phyloP scores from a whole-genome alignment of 2,329 filamentous ascomycete species.

The Pseudocercospora fijiensis region DNA sequence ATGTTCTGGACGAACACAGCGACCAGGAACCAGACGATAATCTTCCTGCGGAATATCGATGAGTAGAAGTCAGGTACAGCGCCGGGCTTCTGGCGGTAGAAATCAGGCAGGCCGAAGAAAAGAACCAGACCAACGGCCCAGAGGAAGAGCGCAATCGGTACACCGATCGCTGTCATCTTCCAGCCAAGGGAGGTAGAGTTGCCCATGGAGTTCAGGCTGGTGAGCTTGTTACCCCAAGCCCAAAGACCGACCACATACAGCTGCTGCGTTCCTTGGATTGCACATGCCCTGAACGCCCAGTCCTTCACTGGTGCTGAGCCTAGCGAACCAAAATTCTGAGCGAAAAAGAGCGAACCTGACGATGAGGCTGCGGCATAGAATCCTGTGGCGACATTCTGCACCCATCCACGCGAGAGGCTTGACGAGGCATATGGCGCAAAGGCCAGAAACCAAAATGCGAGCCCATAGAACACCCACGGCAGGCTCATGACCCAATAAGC shows the following conservation, averaged over 20 bases:
- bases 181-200: slow-evolving; percentile 33
- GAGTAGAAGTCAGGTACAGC: slow-evolving; percentile 65
- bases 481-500: slow-evolving; percentile 59
- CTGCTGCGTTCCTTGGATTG: slow-evolving; percentile 67
- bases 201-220: slow-evolving; percentile 46
- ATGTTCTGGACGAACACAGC: slow-evolving; percentile 66
- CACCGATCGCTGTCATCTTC: slow-evolving; percentile 51
- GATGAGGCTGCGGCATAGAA: slow-evolving; percentile 63
- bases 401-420: slow-evolving; percentile 48
- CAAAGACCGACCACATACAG: slow-evolving; percentile 64
- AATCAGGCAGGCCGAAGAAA: slow-evolving; percentile 63
- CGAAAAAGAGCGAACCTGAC: slow-evolving; percentile 64
- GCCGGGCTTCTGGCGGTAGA: slow-evolving; percentile 64
- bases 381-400: slow-evolving; percentile 62
- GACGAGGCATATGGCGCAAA: slow-evolving; percentile 56
- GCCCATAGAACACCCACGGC: slow-evolving; percentile 63
- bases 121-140: slow-evolving; percentile 58
- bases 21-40: slow-evolving; percentile 66
- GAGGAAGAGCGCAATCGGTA: slow-evolving; percentile 59
- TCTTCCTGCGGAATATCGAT: slow-evolving; percentile 61
- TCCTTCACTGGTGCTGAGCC: slow-evolving; percentile 59
- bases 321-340: slow-evolving; percentile 59
- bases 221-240: slow-evolving; percentile 64
- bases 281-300: slow-evolving; percentile 66
- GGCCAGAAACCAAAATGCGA: slow-evolving; percentile 64